Evolutionary conservation across 1,284 basidiomycete genomes (phyloP).

Genomic region (Cutaneotrichosporon sp.): DNA sequence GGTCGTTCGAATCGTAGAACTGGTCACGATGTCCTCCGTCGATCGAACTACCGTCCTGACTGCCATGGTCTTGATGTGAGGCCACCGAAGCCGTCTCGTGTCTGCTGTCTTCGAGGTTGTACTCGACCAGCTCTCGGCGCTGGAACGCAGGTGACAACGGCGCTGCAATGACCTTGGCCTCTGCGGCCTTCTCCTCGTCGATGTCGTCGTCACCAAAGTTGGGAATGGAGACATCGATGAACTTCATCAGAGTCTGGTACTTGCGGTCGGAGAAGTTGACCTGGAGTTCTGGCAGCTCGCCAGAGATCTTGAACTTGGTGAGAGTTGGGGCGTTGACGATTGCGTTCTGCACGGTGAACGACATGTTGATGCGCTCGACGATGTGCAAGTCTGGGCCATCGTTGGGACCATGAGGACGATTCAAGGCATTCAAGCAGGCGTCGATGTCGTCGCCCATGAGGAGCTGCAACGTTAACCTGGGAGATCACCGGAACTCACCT

Average conservation of each 20-base stretch:
- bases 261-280: constrained; percentile 95
- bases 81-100: constrained; percentile 46
- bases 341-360: constrained; percentile 87
- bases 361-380: constrained; percentile 88
- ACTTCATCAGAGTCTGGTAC: constrained; percentile 90
- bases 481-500: constrained; percentile 59
- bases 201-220: constrained; percentile 63
- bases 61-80: constrained; percentile 50
- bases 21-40: constrained; percentile 54
- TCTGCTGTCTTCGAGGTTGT: constrained; percentile 61
- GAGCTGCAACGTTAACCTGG: constrained; percentile 60
- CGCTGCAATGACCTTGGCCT: constrained; percentile 12
- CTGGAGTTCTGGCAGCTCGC: constrained; percentile 81
- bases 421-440: constrained; percentile 74
- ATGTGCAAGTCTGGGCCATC: constrained; percentile 69
- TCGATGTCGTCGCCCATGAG: constrained; percentile 83
- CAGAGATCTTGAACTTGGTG: constrained; percentile 87
- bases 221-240: constrained; percentile 89
- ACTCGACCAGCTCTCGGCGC: constrained; percentile 58
- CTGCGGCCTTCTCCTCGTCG: constrained; percentile 12
- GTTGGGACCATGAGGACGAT: constrained; percentile 51
- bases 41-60: constrained; percentile 30
- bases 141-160: constrained; percentile 55
- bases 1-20: constrained; percentile 75
- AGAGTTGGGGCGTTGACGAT: constrained; percentile 85